Conservation (phyloP, 306 rosid species). For the Begonia fuchsioides region DNA sequence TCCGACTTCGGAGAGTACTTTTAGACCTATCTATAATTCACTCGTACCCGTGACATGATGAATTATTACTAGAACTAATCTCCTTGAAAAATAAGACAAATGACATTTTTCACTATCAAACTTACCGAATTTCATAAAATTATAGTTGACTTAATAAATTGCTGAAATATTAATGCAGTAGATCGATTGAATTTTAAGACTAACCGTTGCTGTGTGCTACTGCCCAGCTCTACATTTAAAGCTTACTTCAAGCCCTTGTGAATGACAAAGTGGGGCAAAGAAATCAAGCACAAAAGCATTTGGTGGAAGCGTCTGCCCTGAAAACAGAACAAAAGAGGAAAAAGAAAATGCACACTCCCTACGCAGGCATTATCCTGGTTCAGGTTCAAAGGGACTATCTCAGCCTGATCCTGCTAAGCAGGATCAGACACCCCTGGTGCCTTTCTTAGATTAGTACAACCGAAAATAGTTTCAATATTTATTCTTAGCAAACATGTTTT, state of each 20-base stretch:
- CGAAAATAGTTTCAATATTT: neutral
- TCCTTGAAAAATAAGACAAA: no score
- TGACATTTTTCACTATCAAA: no score
- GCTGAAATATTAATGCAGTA: no score
- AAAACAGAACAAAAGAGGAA: conserved; percentile 23
- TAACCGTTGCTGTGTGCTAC: no score
- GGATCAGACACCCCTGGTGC: conserved; percentile 99
- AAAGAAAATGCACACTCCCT: conserved; percentile 94
- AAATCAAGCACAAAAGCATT: conserved; percentile 17
- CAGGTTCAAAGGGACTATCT: conserved; percentile 99
- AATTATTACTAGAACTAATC: no score
- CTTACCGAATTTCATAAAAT: no score
- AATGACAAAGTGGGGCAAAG: conserved; percentile 13
- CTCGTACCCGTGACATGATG: no score
- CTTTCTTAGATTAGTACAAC: conserved; percentile 38
- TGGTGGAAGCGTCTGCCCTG: conserved; percentile 33
- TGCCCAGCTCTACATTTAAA: no score
- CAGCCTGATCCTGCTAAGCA: conserved; percentile 79
- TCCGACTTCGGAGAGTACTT: no score
- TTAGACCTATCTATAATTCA: no score
- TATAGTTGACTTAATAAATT: no score
- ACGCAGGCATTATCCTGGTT: conserved; percentile 99
- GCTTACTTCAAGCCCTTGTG: conserved; percentile 5
- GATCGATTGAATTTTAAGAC: no score
- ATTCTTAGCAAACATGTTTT: conserved; percentile 24